Evolutionary conservation across 2,329 filamentous ascomycete genomes (phyloP).

Genomic region (Fusarium fracticaudum): DNA sequence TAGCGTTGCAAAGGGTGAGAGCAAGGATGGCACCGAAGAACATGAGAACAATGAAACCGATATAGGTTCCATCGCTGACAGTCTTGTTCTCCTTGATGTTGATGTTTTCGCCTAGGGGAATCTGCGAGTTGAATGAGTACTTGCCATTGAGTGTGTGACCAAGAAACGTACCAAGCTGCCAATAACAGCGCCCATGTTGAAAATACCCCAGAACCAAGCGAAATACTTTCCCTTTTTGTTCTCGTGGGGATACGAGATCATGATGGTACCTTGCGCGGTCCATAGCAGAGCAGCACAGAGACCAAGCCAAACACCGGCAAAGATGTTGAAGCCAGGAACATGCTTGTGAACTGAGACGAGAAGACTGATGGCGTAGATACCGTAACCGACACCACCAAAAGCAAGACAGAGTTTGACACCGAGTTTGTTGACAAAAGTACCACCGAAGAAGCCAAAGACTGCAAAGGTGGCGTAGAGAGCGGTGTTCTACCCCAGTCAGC

Average conservation of each 20-base stretch:
- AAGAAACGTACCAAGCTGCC: constrained; percentile 66
- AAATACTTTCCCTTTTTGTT: constrained; percentile 87
- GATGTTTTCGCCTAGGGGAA: constrained; percentile 49
- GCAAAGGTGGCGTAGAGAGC: constrained; percentile 77
- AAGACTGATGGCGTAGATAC: constrained; percentile 73
- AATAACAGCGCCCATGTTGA: constrained; percentile 91
- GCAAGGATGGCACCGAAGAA: constrained; percentile 75
- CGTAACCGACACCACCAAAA: constrained; percentile 80
- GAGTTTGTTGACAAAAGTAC: constrained; percentile 79
- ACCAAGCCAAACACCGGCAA: constrained; percentile 80
- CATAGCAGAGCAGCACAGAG: constrained; percentile 82
- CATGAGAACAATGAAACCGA: constrained; percentile 88
- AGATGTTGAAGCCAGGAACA: constrained; percentile 58
- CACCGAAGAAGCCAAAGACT: constrained; percentile 73
- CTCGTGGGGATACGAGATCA: constrained; percentile 90
- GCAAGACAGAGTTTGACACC: constrained; percentile 73
- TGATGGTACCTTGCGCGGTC: constrained; percentile 85
- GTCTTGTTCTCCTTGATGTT: constrained; percentile 45
- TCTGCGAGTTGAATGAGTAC: constrained; percentile 61
- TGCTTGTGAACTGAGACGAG: constrained; percentile 74
- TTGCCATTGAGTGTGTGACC: fast-evolving
- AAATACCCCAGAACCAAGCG: constrained; percentile 93
- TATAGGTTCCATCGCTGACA: constrained; percentile 83
- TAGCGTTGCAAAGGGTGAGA: constrained; percentile 75
- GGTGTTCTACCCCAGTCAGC: constrained; percentile 49